phyloP scores from a whole-genome alignment of 2,329 filamentous ascomycete genomes.

The Curvularia eragrostidis region DNA sequence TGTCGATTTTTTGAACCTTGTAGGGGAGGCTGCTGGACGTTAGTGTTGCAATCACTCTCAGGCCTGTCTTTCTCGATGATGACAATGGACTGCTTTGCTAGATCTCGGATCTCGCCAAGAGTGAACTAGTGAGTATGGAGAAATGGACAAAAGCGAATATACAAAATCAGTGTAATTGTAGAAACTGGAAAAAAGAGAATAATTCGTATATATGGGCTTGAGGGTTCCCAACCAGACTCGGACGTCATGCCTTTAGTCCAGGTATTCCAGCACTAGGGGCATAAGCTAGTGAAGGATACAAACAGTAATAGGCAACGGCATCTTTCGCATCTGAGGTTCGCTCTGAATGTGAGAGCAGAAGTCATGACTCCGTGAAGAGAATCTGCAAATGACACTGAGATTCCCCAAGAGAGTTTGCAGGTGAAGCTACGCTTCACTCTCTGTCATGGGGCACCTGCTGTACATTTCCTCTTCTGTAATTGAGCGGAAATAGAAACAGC shows the following conservation, averaged over 20 bases:
- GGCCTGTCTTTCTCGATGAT: not conserved
- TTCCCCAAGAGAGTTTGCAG: not conserved
- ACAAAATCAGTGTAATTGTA: not conserved
- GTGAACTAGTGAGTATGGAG: not conserved
- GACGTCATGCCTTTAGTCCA: not conserved
- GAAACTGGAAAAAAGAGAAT: no score
- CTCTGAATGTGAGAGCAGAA: not conserved
- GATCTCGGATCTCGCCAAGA: not conserved
- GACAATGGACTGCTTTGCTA: not conserved
- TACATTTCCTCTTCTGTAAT: not conserved
- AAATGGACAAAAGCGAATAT: not conserved
- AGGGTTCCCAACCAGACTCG: not conserved
- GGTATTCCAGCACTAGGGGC: not conserved
- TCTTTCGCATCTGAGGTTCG: not conserved
- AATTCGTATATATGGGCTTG: not conserved
- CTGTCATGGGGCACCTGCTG: not conserved
- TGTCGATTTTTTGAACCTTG: constrained; percentile 73
- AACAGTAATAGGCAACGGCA: not conserved
- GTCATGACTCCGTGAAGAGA: not conserved
- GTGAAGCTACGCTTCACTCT: not conserved
- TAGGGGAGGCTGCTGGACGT: constrained; percentile 66
- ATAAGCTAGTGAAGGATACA: not conserved
- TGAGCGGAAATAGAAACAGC: not conserved
- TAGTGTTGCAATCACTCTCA: not conserved
- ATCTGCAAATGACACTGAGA: not conserved